Conservation (phyloP, 768 basidiomycete species). For the Leccinum pellstonianum region DNA sequence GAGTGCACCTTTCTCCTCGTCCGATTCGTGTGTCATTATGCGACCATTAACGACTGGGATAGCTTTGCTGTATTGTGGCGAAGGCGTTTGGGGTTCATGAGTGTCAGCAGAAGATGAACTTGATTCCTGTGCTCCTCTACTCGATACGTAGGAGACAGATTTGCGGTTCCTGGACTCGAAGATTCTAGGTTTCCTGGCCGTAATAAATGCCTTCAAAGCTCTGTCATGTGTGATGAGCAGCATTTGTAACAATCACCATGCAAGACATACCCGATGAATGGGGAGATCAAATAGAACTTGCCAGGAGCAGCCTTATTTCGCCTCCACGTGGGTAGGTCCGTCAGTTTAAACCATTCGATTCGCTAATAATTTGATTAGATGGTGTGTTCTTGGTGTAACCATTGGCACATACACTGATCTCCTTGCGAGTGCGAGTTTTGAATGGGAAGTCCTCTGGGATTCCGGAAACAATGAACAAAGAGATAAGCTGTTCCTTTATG, state of each 20-base stretch:
- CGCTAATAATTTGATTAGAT: constrained; percentile 52
- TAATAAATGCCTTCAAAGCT: constrained; percentile 62
- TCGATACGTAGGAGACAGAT: constrained; percentile 20
- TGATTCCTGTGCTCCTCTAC: constrained; percentile 51
- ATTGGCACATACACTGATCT: constrained; percentile 79
- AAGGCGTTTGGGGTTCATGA: constrained; percentile 61
- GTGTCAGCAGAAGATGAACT: constrained; percentile 65
- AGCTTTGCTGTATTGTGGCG: constrained; percentile 53
- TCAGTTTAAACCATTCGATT: constrained; percentile 93
- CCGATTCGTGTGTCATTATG: constrained; percentile 32
- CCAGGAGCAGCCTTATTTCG: constrained; percentile 64
- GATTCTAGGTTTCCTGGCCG: constrained; percentile 56
- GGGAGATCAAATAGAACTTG: constrained; percentile 93
- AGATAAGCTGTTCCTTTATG: constrained; percentile 88
- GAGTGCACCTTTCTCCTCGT: constrained; percentile 28
- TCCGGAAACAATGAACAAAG: constrained; percentile 85
- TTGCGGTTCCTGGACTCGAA: constrained; percentile 38
- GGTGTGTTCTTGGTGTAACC: constrained; percentile 2
- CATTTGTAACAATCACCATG: neutral
- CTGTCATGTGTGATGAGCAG: constrained; percentile 16
- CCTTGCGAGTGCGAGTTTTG: constrained; percentile 92
- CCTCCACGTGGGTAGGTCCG: constrained; percentile 92
- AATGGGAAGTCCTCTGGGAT: constrained; percentile 88
- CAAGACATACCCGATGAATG: constrained; percentile 76
- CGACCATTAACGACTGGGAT: constrained; percentile 21